A percentile compares a stretch with the other conserved stretches of the same genome.
These are phyloP conservation scores for Chaetomium sp. DNA, from an alignment of 2,329 filamentous ascomycete genomes.

Conservation along the genomic window DNA sequence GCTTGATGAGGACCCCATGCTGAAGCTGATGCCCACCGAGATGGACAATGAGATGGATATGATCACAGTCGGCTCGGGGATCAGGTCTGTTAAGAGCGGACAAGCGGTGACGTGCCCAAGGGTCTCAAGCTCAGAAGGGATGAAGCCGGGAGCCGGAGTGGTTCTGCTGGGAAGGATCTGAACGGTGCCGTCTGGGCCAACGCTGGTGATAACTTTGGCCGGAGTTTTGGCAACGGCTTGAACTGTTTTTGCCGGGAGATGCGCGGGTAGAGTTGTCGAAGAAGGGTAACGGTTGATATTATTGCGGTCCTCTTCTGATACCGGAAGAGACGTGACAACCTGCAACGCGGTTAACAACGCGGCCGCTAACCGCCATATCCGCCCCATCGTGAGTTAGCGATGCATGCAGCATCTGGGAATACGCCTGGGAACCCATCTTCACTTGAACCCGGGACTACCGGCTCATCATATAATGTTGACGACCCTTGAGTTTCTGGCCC, in stretches of 20 bases:
- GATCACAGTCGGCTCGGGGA: constrained; percentile 22
- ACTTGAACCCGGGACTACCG: neutral
- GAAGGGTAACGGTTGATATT: neutral
- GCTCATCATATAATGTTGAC: too few relatives aligned
- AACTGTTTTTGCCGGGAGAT: neutral
- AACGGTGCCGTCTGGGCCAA: constrained; percentile 27
- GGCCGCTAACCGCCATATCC: constrained; percentile 1
- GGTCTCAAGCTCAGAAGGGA: constrained; percentile 29
- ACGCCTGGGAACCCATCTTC: too few relatives aligned
- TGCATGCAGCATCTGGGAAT: too few relatives aligned
- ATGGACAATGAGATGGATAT: constrained; percentile 31
- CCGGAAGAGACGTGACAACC: neutral
- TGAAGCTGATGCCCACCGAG: neutral
- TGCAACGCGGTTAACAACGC: constrained; percentile 10
- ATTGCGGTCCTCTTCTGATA: neutral
- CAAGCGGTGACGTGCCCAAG: constrained; percentile 17
- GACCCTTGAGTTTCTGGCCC: too few relatives aligned
- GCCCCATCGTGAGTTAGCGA: constrained; percentile 1
- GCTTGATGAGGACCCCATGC: constrained; percentile 14
- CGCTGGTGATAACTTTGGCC: constrained; percentile 29
- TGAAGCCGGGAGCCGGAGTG: constrained; percentile 30
- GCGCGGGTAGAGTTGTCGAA: neutral
- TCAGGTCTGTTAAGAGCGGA: too few relatives aligned
- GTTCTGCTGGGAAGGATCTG: constrained; percentile 30
- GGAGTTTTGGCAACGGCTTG: constrained; percentile 10